Conservation (phyloP, 768 basidiomycete genomes). For the Suillus sp. region DNA sequence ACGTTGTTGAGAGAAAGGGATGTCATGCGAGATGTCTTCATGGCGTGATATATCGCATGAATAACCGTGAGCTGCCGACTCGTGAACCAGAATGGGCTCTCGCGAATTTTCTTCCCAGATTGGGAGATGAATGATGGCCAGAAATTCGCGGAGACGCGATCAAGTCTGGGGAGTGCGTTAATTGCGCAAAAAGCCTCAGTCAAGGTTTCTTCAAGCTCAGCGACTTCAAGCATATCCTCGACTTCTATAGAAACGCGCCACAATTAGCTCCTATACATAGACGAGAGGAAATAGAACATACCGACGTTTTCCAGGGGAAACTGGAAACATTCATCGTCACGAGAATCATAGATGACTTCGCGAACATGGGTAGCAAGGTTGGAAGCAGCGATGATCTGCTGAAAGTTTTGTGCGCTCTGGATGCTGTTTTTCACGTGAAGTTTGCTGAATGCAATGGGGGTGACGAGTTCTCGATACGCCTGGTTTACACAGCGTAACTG, state of each 20-base stretch:
- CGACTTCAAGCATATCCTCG: slow-evolving; percentile 33
- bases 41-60: slow-evolving; percentile 27
- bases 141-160: slow-evolving; percentile 29
- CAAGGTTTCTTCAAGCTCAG: slow-evolving; percentile 34
- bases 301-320: slow-evolving; percentile 23
- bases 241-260: slow-evolving; percentile 13
- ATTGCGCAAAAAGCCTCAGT: slow-evolving; percentile 29
- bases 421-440: slow-evolving; percentile 29
- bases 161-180: slow-evolving; percentile 22
- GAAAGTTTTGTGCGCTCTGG: slow-evolving; percentile 28
- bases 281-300: background rate
- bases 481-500: slow-evolving; percentile 31
- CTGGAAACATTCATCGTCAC: slow-evolving; percentile 27
- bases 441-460: slow-evolving; percentile 26
- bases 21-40: slow-evolving; percentile 22
- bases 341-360: slow-evolving; percentile 33
- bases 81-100: slow-evolving; percentile 35
- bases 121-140: slow-evolving; percentile 34
- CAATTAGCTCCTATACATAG: background rate
- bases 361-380: slow-evolving; percentile 27
- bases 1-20: slow-evolving; percentile 30
- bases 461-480: slow-evolving; percentile 27
- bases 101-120: slow-evolving; percentile 24
- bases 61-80: slow-evolving; percentile 29
- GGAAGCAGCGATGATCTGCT: slow-evolving; percentile 25